Evolutionary conservation across 164 flowering plant species (phyloP).

Genomic region (Liquidambar formosana): DNA sequence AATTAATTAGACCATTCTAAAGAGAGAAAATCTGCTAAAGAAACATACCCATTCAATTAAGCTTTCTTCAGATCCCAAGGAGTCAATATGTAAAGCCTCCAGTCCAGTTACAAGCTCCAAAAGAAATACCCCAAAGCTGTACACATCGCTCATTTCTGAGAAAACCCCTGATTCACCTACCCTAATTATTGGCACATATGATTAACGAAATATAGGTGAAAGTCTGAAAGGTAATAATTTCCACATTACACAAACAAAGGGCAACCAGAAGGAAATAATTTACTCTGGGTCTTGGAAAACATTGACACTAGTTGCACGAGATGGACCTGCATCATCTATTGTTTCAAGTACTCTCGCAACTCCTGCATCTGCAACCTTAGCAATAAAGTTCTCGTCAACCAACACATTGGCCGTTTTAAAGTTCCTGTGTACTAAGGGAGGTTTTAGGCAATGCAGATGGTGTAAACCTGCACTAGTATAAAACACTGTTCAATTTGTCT

Average conservation of each 20-base stretch:
- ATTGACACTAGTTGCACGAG: conserved; percentile 27
- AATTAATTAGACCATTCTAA: no score
- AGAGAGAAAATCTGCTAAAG: not conserved
- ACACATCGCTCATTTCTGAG: conserved; percentile 53
- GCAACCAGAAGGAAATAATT: conserved; percentile 9
- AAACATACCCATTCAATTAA: conserved; percentile 57
- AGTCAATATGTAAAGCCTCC: conserved; percentile 29
- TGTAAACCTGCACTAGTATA: conserved; percentile 48
- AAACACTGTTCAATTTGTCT: not conserved
- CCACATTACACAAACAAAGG: not conserved
- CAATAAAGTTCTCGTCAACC: conserved; percentile 79
- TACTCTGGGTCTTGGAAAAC: conserved; percentile 73
- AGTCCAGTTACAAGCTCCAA: conserved; percentile 71
- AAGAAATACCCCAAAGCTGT: conserved; percentile 74
- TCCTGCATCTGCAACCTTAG: conserved; percentile 80
- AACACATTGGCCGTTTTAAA: conserved; percentile 74
- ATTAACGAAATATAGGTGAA: not conserved
- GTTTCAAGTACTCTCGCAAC: conserved; percentile 41
- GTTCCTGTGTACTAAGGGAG: conserved; percentile 61
- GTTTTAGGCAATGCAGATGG: conserved; percentile 56
- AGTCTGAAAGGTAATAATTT: not conserved
- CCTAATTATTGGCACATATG: conserved; percentile 31
- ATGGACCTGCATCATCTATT: conserved; percentile 53
- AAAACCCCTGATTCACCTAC: conserved; percentile 29
- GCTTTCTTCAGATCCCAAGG: conserved; percentile 37